Percentiles rank a stretch among this genome's conserved stretches.
These are phyloP conservation scores for Trifolium dubium DNA, from an alignment of 306 rosid genomes.

Conservation along the genomic window DNA sequence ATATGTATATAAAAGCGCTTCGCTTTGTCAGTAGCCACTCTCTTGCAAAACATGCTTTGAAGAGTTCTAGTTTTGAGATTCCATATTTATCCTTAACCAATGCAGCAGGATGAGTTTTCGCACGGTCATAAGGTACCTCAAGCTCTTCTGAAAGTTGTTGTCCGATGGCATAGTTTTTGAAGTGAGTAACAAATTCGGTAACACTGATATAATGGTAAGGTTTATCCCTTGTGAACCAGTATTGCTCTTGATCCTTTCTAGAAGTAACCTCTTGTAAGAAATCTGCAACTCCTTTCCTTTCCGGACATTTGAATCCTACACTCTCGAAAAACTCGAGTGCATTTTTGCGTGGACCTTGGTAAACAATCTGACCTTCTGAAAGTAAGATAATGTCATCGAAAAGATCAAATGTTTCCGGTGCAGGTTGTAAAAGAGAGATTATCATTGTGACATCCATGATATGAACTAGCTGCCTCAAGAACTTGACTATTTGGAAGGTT, in stretches of 20 bases:
- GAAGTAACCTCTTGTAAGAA: slow-evolving; percentile 84
- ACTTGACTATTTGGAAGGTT: slow-evolving; percentile 68
- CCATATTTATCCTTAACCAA: slow-evolving; percentile 68
- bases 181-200: slow-evolving; percentile 53
- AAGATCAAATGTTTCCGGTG: slow-evolving; percentile 72
- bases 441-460: slow-evolving; percentile 67
- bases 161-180: slow-evolving; percentile 46
- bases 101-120: slow-evolving; percentile 61
- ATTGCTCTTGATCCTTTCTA: slow-evolving; percentile 78
- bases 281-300: slow-evolving; percentile 78
- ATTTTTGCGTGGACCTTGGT: slow-evolving; percentile 73
- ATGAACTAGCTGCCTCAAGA: slow-evolving; percentile 73
- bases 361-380: slow-evolving; percentile 74
- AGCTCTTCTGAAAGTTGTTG: slow-evolving; percentile 52
- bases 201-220: slow-evolving; percentile 61
- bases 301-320: slow-evolving; percentile 75
- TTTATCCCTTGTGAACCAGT: slow-evolving; percentile 60
- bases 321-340: slow-evolving; percentile 60
- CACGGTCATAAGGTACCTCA: slow-evolving; percentile 54
- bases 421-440: slow-evolving; percentile 78
- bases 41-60: slow-evolving; percentile 75
- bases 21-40: slow-evolving; percentile 76
- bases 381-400: slow-evolving; percentile 76
- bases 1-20: slow-evolving; percentile 64
- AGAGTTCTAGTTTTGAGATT: slow-evolving; percentile 65